Base-by-base conservation (phyloP, 345 rosid genomes). In the Citrus cavaleriei region DNA sequence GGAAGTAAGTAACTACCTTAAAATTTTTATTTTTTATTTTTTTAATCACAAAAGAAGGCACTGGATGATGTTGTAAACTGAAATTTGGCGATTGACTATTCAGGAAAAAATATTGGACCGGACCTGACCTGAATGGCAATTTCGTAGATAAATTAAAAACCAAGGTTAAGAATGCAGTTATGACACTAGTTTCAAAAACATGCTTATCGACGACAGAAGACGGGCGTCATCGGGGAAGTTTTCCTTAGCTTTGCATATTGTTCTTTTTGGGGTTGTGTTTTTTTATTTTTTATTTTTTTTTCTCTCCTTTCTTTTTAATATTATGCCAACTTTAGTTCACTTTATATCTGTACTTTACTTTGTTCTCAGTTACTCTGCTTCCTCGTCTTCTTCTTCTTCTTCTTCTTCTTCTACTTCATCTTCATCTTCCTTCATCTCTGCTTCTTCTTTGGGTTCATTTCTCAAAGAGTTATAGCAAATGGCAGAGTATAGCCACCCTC, bases 401-500 rank as follows among this genome's bases (percentile, higher is more conserved):
- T n/a, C 35, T 5, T 0, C 35, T 32, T 32, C 34, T 3, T 3
- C 32, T 30, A 2, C 30, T 28, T 30, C 77, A n/a, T 22, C 77
- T 61, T 68, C 78, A 71, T 73, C 55, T 34, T 64, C 54, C 68
- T 63, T 75, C n/a, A 8, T 42, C 69, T 63, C 61, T 27, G 42
- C 60, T 6, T 64, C 55, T 18, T 65, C 34, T 64, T 72, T 66
- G 64, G 75, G 66, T 75, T 59, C 40, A 59, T 57, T 66, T 61
- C 72, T 77, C 69, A 34, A 35, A 3, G 25, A 40, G 78, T 80
- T 77, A 34, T 9, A 74, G 61, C 78, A 54, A 81, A 90, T 90
- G 96, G 93, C 94, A 55, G 96, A 89, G 55, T 88, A 88, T 35
- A 84, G 71, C 40, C 94, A 92, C 77, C 96, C 87, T 79, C 99